Conservation (phyloP, 2,329 filamentous ascomycete genomes). For the Botrytis cinerea region DNA sequence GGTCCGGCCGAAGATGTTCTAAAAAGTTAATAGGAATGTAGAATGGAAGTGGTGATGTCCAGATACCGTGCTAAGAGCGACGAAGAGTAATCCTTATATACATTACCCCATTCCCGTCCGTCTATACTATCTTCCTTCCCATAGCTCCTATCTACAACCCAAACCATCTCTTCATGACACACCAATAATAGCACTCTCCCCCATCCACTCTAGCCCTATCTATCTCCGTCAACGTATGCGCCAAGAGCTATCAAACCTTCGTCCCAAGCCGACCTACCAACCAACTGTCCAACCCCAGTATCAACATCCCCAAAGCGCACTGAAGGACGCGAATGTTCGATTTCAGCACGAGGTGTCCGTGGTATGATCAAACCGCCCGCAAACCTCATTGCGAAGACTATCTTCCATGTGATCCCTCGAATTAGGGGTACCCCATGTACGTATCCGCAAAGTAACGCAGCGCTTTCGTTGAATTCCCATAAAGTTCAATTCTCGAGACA, state of each 20-base stretch:
- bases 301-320: neutral
- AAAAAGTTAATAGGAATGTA: conserved; percentile 2
- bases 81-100: conserved; percentile 18
- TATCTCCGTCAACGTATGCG: neutral
- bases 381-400: neutral
- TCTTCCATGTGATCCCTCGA: neutral
- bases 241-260: neutral
- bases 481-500: neutral
- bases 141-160: neutral
- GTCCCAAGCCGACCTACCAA: neutral
- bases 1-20: conserved; percentile 10
- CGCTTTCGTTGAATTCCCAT: neutral
- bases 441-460: neutral
- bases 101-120: neutral
- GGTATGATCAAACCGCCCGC: neutral
- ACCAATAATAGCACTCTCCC: neutral
- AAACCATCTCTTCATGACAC: neutral
- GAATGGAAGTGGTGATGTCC: conserved; percentile 23
- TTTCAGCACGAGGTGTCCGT: neutral
- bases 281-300: neutral
- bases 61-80: conserved; percentile 9
- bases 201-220: neutral
- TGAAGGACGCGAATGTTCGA: neutral
- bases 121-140: neutral
- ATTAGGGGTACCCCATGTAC: neutral